Conservation (phyloP, 306 rosid species). For the Canavalia ensiformis region DNA sequence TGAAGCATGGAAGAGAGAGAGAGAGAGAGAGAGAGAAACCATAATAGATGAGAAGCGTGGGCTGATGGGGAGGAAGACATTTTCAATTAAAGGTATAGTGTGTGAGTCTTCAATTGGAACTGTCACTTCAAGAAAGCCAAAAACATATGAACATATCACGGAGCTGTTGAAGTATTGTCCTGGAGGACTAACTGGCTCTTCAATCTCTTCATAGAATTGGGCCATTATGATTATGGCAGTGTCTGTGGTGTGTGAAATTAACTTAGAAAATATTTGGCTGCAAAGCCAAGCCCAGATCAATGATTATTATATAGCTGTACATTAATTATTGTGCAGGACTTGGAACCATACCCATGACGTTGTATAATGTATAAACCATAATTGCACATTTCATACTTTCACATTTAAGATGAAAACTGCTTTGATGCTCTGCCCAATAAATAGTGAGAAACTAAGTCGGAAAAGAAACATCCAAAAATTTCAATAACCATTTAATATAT, state of each 20-base stretch:
- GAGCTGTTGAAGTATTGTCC: conserved; percentile 63
- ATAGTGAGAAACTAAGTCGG: neutral
- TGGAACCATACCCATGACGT: neutral
- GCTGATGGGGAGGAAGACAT: conserved; percentile 62
- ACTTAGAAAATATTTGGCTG: neutral
- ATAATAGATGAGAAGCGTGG: conserved; percentile 72
- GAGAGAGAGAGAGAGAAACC: conserved; percentile 40
- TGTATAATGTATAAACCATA: neutral
- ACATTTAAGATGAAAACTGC: neutral
- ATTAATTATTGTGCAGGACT: neutral
- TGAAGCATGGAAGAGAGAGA: conserved; percentile 23
- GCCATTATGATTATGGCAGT: conserved; percentile 1
- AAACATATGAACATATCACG: conserved; percentile 50
- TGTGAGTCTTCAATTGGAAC: conserved; percentile 50
- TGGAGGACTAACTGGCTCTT: conserved; percentile 68
- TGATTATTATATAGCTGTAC: neutral
- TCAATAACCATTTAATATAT: neutral
- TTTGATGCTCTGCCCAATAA: neutral
- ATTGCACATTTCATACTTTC: neutral
- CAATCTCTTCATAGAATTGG: conserved; percentile 36
- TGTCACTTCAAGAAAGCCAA: conserved; percentile 58
- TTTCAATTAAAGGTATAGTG: conserved; percentile 38
- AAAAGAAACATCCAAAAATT: neutral
- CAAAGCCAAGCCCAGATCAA: neutral
- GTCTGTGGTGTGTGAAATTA: neutral